These are phyloP conservation scores for Tetrahymena malaccensis DNA, from an alignment of 73 alveolate species.

Conservation along the genomic window DNA sequence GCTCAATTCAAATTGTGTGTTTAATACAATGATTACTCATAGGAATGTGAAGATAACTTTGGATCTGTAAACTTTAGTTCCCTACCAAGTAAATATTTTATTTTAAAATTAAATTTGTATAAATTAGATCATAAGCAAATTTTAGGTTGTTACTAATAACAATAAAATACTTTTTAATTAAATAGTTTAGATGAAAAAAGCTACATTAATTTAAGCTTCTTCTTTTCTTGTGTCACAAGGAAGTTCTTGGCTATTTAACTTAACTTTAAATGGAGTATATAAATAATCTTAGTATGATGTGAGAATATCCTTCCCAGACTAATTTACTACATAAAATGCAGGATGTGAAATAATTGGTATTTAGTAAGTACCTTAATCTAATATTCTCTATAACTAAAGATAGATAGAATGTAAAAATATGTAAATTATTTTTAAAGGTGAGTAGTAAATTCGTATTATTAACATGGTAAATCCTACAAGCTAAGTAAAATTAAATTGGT, in stretches of 20 bases:
- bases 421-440: not conserved
- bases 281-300: not conserved
- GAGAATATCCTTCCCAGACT: not conserved
- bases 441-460: not conserved
- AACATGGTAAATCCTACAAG: not conserved
- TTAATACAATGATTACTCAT: not conserved
- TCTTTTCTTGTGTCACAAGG: not conserved
- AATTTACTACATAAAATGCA: not conserved
- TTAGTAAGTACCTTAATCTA: not conserved
- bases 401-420: not conserved
- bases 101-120: not conserved
- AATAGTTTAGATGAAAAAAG: not conserved
- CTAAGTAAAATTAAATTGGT: not conserved
- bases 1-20: not conserved
- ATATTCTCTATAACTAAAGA: not conserved
- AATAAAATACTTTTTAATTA: not conserved
- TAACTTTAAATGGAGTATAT: not conserved
- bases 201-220: not conserved
- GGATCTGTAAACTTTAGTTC: not conserved
- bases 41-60: not conserved
- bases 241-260: not conserved
- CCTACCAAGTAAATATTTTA: not conserved
- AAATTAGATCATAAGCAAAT: too few relatives aligned
- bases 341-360: not conserved
- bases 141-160: not conserved